Evolutionary conservation across 768 basidiomycete species (phyloP).

Genomic region (Cytidiella melzeri): DNA sequence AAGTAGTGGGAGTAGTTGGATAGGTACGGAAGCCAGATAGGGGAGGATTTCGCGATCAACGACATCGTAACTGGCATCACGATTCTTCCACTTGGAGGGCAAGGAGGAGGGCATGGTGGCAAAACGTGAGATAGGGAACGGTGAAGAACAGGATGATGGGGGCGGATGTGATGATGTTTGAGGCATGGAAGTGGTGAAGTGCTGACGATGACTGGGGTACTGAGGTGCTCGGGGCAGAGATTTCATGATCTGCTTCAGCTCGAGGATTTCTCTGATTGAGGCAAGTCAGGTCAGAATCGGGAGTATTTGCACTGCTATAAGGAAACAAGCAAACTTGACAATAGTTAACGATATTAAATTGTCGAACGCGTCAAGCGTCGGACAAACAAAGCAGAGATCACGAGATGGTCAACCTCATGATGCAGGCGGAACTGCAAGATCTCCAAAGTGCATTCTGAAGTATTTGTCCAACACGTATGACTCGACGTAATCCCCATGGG

Average conservation of each 20-base stretch:
- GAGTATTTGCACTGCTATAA: not conserved
- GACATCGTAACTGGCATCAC: slow-evolving; percentile 10
- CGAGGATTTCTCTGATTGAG: slow-evolving; percentile 17
- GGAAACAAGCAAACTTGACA: not conserved
- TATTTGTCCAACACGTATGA: too few relatives aligned
- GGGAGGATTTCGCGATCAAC: slow-evolving; percentile 26
- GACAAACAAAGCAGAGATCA: not conserved
- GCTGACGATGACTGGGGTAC: slow-evolving; percentile 16
- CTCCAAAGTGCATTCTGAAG: too few relatives aligned
- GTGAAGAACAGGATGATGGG: slow-evolving; percentile 34
- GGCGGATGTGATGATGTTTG: not conserved
- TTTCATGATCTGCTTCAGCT: slow-evolving; percentile 17
- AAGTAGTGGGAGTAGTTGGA: slow-evolving; percentile 54
- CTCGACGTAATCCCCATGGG: too few relatives aligned
- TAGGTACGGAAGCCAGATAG: slow-evolving; percentile 44
- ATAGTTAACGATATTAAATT: not conserved
- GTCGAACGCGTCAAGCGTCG: not conserved
- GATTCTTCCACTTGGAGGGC: slow-evolving; percentile 36
- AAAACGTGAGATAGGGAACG: slow-evolving; percentile 34
- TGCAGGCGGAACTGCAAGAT: too few relatives aligned
- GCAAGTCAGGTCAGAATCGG: not conserved
- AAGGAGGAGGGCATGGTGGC: slow-evolving; percentile 30
- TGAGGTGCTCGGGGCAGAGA: slow-evolving; percentile 17
- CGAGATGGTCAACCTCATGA: too few relatives aligned
- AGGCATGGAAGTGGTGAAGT: slow-evolving; percentile 23